Evolutionary conservation across 306 rosid genomes (phyloP).

Genomic region (Betula pendula): DNA sequence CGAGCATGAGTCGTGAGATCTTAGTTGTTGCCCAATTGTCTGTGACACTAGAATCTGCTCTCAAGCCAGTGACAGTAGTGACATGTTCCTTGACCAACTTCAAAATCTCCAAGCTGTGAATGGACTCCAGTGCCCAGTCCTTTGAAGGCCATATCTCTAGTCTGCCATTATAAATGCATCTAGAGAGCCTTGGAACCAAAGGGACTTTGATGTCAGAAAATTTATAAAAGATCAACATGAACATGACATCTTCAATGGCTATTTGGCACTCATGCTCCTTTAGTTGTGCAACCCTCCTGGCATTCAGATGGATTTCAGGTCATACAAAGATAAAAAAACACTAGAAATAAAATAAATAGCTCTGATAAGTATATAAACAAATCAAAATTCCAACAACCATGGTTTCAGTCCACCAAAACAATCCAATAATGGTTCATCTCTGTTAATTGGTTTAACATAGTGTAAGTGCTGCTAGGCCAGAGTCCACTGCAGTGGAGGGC

Average conservation of each 20-base stretch:
- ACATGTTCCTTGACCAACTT: constrained; percentile 84
- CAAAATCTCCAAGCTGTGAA: constrained; percentile 67
- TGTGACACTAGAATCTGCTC: constrained; percentile 74
- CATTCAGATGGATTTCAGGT: constrained; percentile 44
- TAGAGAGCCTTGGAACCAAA: constrained; percentile 81
- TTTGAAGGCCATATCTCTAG: constrained; percentile 88
- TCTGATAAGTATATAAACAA: neutral
- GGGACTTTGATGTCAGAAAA: constrained; percentile 88
- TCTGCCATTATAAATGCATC: constrained; percentile 80
- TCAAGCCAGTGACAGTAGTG: constrained; percentile 69
- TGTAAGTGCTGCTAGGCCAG: constrained; percentile 26
- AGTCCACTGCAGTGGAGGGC: constrained; percentile 13
- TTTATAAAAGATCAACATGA: constrained; percentile 63
- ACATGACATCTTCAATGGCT: constrained; percentile 89
- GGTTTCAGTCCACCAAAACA: constrained; percentile 22
- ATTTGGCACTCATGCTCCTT: constrained; percentile 81
- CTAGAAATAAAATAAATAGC: neutral
- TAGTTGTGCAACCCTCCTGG: constrained; percentile 87
- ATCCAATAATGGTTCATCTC: constrained; percentile 29
- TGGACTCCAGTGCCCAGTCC: constrained; percentile 93
- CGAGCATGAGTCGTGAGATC: constrained; percentile 52
- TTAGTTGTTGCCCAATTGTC: constrained; percentile 87
- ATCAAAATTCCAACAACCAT: constrained; percentile 16
- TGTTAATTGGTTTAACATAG: constrained; percentile 27
- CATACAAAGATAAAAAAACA: neutral